A percentile compares a stretch with the other conserved stretches of the same genome.
phyloP scores from a whole-genome alignment of 495 filamentous ascomycete genomes.

The Talaromyces trachyspermus region DNA sequence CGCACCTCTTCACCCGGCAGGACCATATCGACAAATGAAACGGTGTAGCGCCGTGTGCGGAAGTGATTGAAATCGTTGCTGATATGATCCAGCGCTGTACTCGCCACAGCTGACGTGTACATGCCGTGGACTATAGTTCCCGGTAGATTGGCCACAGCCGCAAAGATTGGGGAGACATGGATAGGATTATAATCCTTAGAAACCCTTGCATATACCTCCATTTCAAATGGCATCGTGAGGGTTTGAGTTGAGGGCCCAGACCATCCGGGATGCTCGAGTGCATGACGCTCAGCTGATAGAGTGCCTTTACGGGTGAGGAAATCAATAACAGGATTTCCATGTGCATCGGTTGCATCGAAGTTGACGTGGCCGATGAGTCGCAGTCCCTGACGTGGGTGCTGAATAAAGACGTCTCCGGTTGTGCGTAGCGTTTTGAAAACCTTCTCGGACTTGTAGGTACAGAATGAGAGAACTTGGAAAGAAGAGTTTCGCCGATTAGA shows the following conservation, averaged over 20 bases:
- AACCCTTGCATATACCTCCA: conserved; percentile 93
- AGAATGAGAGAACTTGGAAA: conserved; percentile 88
- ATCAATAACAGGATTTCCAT: conserved; percentile 96
- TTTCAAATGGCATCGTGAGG: conserved; percentile 93
- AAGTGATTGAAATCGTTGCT: conserved; percentile 96
- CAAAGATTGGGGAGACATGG: conserved; percentile 92
- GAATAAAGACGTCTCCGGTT: conserved; percentile 81
- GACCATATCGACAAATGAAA: conserved; percentile 92
- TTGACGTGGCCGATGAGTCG: conserved; percentile 90
- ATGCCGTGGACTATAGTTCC: conserved; percentile 60
- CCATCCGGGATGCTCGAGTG: conserved; percentile 97
- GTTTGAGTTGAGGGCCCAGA: conserved; percentile 72
- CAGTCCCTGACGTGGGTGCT: conserved; percentile 90
- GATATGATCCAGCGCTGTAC: conserved; percentile 94
- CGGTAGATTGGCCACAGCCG: conserved; percentile 78
- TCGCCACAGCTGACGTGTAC: conserved; percentile 95
- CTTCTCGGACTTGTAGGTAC: conserved; percentile 87
- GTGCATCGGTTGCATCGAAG: too few relatives aligned
- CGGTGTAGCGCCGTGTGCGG: conserved; percentile 92
- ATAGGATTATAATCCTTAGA: conserved; percentile 98
- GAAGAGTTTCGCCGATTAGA: conserved; percentile 81
- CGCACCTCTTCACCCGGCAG: conserved; percentile 89
- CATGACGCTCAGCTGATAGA: conserved; percentile 89
- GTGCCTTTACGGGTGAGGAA: conserved; percentile 88
- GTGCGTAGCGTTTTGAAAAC: conserved; percentile 91